These are phyloP conservation scores for Crassisporium funariophilum DNA, from an alignment of 768 basidiomycete genomes.

Conservation along the genomic window DNA sequence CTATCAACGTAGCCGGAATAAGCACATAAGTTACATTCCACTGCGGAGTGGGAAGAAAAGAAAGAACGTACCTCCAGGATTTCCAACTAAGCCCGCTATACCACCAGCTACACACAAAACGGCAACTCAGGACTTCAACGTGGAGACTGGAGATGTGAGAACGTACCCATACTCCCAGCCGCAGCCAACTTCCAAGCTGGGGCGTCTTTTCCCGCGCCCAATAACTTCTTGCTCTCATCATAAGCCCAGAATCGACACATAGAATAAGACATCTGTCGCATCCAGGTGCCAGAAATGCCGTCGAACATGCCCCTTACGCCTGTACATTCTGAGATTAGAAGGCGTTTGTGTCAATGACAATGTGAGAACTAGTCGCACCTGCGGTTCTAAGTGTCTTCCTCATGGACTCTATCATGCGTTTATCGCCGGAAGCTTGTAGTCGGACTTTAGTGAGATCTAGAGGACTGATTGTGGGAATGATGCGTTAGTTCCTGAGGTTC, in stretches of 20 bases:
- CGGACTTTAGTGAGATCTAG: conserved; percentile 91
- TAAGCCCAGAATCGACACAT: conserved; percentile 94
- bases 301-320: conserved; percentile 77
- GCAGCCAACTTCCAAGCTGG: conserved; percentile 80
- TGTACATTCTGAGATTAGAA: conserved; percentile 34
- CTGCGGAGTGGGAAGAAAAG: background rate
- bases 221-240: conserved; percentile 83
- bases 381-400: conserved; percentile 82
- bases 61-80: conserved; percentile 67
- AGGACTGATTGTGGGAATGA: conserved; percentile 45
- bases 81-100: conserved; percentile 87
- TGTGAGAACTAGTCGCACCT: no score
- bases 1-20: no score
- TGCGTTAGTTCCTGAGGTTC: background rate
- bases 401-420: conserved; percentile 83
- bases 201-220: conserved; percentile 71
- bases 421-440: conserved; percentile 90
- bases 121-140: background rate
- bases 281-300: conserved; percentile 85
- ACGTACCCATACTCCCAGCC: conserved; percentile 86
- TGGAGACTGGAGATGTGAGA: background rate
- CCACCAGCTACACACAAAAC: conserved; percentile 61
- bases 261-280: conserved; percentile 93
- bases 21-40: background rate
- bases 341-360: no score